Percentiles rank a stretch among this genome's conserved stretches.
phyloP scores from a whole-genome alignment of 2,329 filamentous ascomycete genomes.

The Tympanopsis confertula region DNA sequence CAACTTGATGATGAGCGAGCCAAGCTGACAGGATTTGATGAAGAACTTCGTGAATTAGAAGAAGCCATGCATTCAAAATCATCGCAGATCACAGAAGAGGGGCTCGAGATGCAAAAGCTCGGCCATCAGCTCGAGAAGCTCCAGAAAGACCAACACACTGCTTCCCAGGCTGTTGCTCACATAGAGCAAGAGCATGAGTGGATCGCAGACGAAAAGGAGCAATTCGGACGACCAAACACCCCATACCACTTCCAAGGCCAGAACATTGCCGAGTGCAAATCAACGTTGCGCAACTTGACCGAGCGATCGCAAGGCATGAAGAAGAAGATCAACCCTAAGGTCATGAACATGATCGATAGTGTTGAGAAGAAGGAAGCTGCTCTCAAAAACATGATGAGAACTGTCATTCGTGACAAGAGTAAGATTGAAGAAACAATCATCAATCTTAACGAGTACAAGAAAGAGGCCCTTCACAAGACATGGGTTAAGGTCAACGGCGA shows the following conservation, averaged over 20 bases:
- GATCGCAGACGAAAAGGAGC: constrained; percentile 84
- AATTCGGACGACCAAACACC: constrained; percentile 78
- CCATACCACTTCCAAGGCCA: constrained; percentile 87
- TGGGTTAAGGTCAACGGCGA: constrained; percentile 94
- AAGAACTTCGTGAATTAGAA: constrained; percentile 80
- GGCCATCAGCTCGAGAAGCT: constrained; percentile 88
- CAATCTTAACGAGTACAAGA: constrained; percentile 94
- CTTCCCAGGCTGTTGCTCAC: constrained; percentile 60
- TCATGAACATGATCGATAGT: constrained; percentile 99
- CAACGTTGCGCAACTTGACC: constrained; percentile 72
- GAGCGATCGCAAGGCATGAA: constrained; percentile 97
- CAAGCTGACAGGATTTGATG: constrained; percentile 86
- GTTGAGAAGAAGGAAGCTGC: constrained; percentile 96
- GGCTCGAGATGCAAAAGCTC: constrained; percentile 87
- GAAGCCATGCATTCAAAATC: constrained; percentile 75
- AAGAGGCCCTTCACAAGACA: constrained; percentile 89
- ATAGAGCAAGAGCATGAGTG: constrained; percentile 90
- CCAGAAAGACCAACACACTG: constrained; percentile 77
- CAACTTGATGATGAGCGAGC: constrained; percentile 80
- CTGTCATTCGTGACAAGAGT: constrained; percentile 88
- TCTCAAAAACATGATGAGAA: constrained; percentile 97
- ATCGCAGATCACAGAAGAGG: constrained; percentile 76
- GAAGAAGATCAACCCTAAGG: constrained; percentile 99
- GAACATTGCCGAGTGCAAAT: constrained; percentile 83
- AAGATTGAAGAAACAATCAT: constrained; percentile 98